Evolutionary conservation across 179 eudicot species (phyloP).

Genomic region (Dionaea muscipula): DNA sequence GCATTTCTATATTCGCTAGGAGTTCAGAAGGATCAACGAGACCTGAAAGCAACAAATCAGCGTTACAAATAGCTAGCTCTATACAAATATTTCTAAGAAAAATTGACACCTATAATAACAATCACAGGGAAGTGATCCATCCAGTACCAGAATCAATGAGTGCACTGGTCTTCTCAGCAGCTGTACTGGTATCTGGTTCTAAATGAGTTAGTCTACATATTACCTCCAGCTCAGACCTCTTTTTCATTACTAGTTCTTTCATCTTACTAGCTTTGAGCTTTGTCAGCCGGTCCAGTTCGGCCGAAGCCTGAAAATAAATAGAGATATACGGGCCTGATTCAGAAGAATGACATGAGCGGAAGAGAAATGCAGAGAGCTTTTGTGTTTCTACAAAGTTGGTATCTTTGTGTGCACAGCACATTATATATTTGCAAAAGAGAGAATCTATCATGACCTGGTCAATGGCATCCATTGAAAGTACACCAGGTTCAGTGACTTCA

Average conservation of each 20-base stretch:
- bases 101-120: not conserved
- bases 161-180: constrained; percentile 53
- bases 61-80: not conserved
- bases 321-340: not conserved
- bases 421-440: not conserved
- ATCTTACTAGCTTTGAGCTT: constrained; percentile 53
- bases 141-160: constrained; percentile 56
- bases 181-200: constrained; percentile 56
- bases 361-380: not conserved
- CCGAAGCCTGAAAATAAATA: constrained; percentile 28
- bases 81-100: not conserved
- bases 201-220: constrained; percentile 39
- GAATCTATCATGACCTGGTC: constrained; percentile 30
- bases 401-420: not conserved
- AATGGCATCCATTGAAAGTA: constrained; percentile 42
- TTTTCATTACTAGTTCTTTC: constrained; percentile 62
- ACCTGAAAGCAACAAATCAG: constrained; percentile 21
- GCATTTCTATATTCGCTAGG: constrained; percentile 44
- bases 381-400: too few species aligned
- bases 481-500: constrained; percentile 35
- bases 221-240: constrained; percentile 54
- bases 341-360: not conserved
- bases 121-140: not conserved
- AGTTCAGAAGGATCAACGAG: constrained; percentile 59
- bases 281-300: constrained; percentile 54